Conservation (phyloP, 1,139 yeast species). For the Hanseniaspora sp. region DNA sequence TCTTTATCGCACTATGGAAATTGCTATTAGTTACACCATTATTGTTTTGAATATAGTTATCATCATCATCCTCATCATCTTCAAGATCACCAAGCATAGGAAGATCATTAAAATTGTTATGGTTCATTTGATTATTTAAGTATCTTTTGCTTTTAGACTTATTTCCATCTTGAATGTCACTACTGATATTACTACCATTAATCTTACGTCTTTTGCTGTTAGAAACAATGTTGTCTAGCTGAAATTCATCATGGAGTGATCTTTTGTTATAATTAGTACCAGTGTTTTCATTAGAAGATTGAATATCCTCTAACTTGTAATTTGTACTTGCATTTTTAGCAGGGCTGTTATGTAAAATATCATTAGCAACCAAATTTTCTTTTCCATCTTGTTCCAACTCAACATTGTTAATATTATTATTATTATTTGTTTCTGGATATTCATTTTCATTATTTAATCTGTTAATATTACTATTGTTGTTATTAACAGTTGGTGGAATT, state of each 20-base stretch:
- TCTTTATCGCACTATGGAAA: conserved; percentile 8
- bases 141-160: background rate
- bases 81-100: conserved; percentile 5
- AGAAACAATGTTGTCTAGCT: conserved; percentile 1
- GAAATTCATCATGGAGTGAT: conserved; percentile 8
- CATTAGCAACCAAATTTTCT: background rate
- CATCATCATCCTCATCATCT: conserved; percentile 8
- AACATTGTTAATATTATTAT: background rate
- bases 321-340: background rate
- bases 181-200: background rate
- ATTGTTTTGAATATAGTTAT: background rate
- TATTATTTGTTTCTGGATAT: background rate
- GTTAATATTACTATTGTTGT: background rate
- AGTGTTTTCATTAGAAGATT: background rate
- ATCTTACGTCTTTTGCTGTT: conserved; percentile 5
- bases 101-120: background rate
- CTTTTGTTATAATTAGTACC: background rate
- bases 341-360: background rate
- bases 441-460: background rate
- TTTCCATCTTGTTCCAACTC: background rate
- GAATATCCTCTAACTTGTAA: background rate
- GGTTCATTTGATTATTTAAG: background rate
- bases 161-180: background rate
- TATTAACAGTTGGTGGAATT: background rate
- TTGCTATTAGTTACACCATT: background rate